These are phyloP conservation scores for Lachnellula suecica DNA, from an alignment of 2,329 filamentous ascomycete species.

Conservation along the genomic window DNA sequence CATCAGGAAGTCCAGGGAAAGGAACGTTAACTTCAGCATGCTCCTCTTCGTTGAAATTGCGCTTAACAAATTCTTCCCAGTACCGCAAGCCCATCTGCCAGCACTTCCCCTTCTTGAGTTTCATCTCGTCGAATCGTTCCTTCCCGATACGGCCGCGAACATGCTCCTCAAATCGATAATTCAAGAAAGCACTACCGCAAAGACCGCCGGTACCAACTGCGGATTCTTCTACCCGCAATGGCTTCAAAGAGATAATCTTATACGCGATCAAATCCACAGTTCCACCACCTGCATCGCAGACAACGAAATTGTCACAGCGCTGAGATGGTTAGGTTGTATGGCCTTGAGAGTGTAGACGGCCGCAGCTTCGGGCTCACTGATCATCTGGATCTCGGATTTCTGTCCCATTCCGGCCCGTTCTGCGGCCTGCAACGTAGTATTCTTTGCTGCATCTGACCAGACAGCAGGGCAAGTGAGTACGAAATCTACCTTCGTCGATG, in stretches of 20 bases:
- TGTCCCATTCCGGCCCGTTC: slow-evolving; percentile 77
- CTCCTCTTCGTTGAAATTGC: slow-evolving; percentile 79
- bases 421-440: slow-evolving; percentile 75
- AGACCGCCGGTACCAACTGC: slow-evolving; percentile 77
- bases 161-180: slow-evolving; percentile 79
- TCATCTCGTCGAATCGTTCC: slow-evolving; percentile 71
- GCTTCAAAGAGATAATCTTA: slow-evolving; percentile 72
- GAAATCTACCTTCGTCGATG: slow-evolving; percentile 72
- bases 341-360: slow-evolving; percentile 79
- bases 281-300: slow-evolving; percentile 57
- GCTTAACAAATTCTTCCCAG: slow-evolving; percentile 83
- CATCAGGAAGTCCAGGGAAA: slow-evolving; percentile 74
- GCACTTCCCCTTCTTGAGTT: slow-evolving; percentile 72
- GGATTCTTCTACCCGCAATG: slow-evolving; percentile 73
- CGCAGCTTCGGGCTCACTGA: slow-evolving; percentile 78
- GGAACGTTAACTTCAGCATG: slow-evolving; percentile 76
- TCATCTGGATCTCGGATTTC: slow-evolving; percentile 70
- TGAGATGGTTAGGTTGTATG: slow-evolving; percentile 73
- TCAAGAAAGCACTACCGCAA: slow-evolving; percentile 77
- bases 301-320: slow-evolving; percentile 59
- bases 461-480: slow-evolving; percentile 81
- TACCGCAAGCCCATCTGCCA: slow-evolving; percentile 79
- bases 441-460: slow-evolving; percentile 84
- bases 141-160: slow-evolving; percentile 67
- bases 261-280: slow-evolving; percentile 79